Base-by-base conservation (phyloP, 192 early-diverging fungal genomes). In the Piromyces finnis region DNA sequence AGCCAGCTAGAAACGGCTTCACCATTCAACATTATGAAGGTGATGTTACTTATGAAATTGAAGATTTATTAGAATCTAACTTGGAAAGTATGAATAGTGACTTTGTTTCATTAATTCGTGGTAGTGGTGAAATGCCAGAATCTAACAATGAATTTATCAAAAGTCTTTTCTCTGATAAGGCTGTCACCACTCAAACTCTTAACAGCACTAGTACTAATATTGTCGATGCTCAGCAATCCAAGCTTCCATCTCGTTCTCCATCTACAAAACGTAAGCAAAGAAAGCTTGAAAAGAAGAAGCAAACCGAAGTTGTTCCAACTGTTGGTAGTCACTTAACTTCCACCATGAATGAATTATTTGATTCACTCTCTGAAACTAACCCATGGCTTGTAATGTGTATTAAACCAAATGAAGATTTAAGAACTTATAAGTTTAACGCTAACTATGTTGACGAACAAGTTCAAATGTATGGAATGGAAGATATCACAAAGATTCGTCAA, bases 91-190 rank as follows among this genome's bases (percentile, higher is more conserved):
- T 96, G 27, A 92, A 91, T 82, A 88, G 92, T 4, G 94, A 96
- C 83, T 94, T 95, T 86, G 92, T 95, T 39, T 89, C 92, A 12
- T 85, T 97, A 78, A 94, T 97, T 89, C 90, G 94, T 51, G 93
- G 93, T 5, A 81, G 51, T 68, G 51, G 51, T 27, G 51, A 68
- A 68, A 68, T 68, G 51, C 51, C 51, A 68, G 51, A 68, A 68
- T 68, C 51, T n/a, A 68, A 68, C 22, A 68, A 68, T 27, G 51
- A 68, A 68, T 68, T 68, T 7, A 68, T 68, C 22, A 68, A 68
- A 26, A 68, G 51, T 68, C 18, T 68, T 9, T 68, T 68, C 26
- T 68, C 51, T n/a, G 51, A 68, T n/a, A 68, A 68, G 26, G 51
- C 51, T 68, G 51, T 68, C 5, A 68, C 51, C 5, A 68, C 51